Conservation (phyloP, 2,329 filamentous ascomycete genomes). For the Aspergillus luchuensis region DNA sequence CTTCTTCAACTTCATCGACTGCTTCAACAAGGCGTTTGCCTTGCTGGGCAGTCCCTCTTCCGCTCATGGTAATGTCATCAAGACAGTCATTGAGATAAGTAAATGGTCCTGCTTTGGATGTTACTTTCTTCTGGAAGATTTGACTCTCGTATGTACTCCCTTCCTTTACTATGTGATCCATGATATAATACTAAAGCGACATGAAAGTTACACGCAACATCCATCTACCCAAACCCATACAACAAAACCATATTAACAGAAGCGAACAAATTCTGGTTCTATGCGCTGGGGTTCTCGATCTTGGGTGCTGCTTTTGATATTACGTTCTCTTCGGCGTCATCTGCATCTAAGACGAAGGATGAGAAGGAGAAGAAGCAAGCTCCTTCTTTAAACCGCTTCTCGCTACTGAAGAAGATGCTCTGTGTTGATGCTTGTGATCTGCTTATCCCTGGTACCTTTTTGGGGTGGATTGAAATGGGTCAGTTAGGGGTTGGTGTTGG, state of each 20-base stretch:
- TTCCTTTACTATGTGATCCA: not conserved
- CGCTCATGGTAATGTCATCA: conserved; percentile 18
- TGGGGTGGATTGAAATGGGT: conserved; percentile 62
- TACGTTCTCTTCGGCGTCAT: conserved; percentile 25
- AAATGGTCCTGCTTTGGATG: conserved; percentile 64
- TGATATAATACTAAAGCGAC: too few species aligned
- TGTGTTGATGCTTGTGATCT: conserved; percentile 62
- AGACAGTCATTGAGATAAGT: conserved; percentile 54
- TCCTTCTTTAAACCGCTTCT: not conserved
- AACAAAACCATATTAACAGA: conserved; percentile 57
- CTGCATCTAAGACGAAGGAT: conserved; percentile 13
- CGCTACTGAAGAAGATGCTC: conserved; percentile 52
- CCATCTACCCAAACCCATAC: conserved; percentile 44
- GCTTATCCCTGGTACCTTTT: conserved; percentile 59
- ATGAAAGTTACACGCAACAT: conserved; percentile 52
- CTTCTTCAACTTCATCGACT: conserved; percentile 67
- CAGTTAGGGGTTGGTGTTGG: conserved; percentile 57
- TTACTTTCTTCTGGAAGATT: conserved; percentile 68
- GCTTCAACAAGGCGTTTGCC: conserved; percentile 55
- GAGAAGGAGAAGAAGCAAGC: conserved; percentile 30
- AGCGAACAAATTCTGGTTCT: conserved; percentile 71
- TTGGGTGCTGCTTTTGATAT: conserved; percentile 33
- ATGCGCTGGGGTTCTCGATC: conserved; percentile 58
- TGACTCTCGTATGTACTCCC: conserved; percentile 59
- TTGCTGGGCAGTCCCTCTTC: conserved; percentile 35